These are phyloP conservation scores for Penicillium sclerotiorum DNA, from an alignment of 2,329 filamentous ascomycete species.

Conservation along the genomic window DNA sequence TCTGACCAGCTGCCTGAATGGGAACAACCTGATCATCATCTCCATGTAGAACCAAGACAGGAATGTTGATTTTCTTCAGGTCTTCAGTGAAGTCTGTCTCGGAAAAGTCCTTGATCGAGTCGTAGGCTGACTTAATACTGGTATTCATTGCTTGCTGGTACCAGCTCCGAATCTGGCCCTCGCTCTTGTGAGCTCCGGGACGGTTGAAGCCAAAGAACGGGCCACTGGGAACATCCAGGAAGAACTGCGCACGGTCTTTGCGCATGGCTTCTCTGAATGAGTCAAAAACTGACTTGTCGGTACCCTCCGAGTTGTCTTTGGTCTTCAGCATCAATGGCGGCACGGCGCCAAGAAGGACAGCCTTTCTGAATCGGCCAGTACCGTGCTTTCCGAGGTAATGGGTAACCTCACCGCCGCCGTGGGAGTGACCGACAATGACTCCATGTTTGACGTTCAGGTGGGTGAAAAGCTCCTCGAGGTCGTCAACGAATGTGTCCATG, in stretches of 20 bases:
- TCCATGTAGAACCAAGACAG: conserved; percentile 45
- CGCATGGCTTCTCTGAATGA: conserved; percentile 40
- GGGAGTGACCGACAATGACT: conserved; percentile 44
- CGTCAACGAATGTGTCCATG: conserved; percentile 46
- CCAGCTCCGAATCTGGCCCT: conserved; percentile 45
- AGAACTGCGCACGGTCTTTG: conserved; percentile 40
- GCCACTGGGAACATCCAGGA: conserved; percentile 38
- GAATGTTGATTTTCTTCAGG: conserved; percentile 43
- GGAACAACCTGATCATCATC: conserved; percentile 48
- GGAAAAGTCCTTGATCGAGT: conserved; percentile 45
- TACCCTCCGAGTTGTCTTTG: conserved; percentile 36
- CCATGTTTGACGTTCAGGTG: conserved; percentile 38
- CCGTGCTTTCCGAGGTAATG: conserved; percentile 40
- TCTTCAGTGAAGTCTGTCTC: conserved; percentile 48
- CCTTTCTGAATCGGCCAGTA: conserved; percentile 41
- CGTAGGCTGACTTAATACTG: conserved; percentile 43
- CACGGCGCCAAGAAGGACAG: conserved; percentile 43
- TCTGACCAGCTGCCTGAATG: conserved; percentile 32
- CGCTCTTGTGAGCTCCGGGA: conserved; percentile 30
- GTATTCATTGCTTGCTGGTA: conserved; percentile 45
- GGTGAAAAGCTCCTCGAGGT: conserved; percentile 40
- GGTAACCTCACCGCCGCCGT: conserved; percentile 47
- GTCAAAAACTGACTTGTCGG: conserved; percentile 42
- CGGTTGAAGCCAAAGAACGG: conserved; percentile 43
- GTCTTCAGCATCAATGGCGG: conserved; percentile 42